Evolutionary conservation across 2,329 filamentous ascomycete species (phyloP), one percentile per base, ranked within the genome.

Genomic region (Plectosphaerella plurivora): DNA sequence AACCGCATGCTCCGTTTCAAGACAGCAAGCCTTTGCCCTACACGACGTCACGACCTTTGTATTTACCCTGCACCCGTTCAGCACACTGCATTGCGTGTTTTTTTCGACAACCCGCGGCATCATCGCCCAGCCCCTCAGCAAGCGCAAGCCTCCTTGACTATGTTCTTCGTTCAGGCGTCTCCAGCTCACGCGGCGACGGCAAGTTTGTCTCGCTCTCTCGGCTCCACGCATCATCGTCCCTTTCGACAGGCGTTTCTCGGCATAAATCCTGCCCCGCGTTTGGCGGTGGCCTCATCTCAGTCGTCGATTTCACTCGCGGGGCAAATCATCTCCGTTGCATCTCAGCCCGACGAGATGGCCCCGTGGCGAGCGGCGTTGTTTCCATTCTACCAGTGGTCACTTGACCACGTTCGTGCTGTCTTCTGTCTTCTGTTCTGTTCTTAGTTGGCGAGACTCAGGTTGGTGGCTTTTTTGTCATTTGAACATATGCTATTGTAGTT

Each of bases 1-100:
- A 68, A 39, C 47, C 20, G 35, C 20, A 33, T 15, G 3, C 15
- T 11, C 37, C 37, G 41, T 12, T 18, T n/a, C 18, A 45, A 18
- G 46, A 24, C 44, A 48, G 47, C 41, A 42, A 44, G 45, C 49
- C 53, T 45, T 47, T 41, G 18, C 47, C 47, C 47, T 44, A 52
- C 50, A 60, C 57, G 58, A 60, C 57, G 53, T 60, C 54, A 60
- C 51, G 58, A 60, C 55, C 57, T 47, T 55, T 53, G 36, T 48
- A 46, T 53, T 52, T 55, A 10, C 28, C 11, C 28, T 33, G 28
- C 28, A 12, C 28, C 47, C 42, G 51, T 52, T 55, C 52, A 45
- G 47, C 36, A 25, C 53, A 51, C 22, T 51, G 53, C 52, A 52
- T 44, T 44, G 41, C 41, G 49, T 54, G 55, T 57, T 54, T 56